These are phyloP conservation scores for Musa acuminata DNA, from an alignment of 176 grass and related monocot species.

Conservation along the genomic window DNA sequence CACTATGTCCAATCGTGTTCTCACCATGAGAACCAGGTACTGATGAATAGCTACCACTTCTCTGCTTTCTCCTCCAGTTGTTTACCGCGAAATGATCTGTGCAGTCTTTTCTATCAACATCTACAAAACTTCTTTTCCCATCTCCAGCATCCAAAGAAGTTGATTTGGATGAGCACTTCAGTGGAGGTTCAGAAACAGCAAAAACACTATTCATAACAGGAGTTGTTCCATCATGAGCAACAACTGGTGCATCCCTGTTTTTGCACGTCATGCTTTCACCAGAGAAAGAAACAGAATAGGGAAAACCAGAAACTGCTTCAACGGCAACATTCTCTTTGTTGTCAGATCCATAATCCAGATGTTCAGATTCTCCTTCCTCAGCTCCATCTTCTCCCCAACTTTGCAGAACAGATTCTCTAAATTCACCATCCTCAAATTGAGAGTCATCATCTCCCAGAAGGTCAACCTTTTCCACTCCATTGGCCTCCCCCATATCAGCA, in stretches of 20 bases:
- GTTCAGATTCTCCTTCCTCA: constrained; percentile 40
- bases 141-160: constrained; percentile 30
- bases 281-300: constrained; percentile 9
- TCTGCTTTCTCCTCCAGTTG: too few relatives aligned
- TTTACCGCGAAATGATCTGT: constrained; percentile 12
- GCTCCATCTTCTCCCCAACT: constrained; percentile 49
- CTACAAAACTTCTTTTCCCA: constrained; percentile 14
- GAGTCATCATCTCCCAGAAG: constrained; percentile 72
- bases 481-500: constrained; percentile 20
- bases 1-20: constrained; percentile 18
- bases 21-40: too few relatives aligned
- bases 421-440: constrained; percentile 95
- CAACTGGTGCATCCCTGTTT: constrained; percentile 11
- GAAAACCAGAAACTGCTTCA: constrained; percentile 22
- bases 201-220: constrained; percentile 15
- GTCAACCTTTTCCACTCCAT: constrained; percentile 31
- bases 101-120: constrained; percentile 13
- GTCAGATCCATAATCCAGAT: constrained; percentile 32
- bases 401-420: constrained; percentile 54
- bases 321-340: constrained; percentile 23
- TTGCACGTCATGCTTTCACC: constrained; percentile 26
- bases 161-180: constrained; percentile 31
- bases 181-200: constrained; percentile 23
- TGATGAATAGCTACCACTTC: too few relatives aligned
- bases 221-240: constrained; percentile 22